phyloP scores from a whole-genome alignment of 2,329 filamentous ascomycete genomes.

The Diplodia mutila region DNA sequence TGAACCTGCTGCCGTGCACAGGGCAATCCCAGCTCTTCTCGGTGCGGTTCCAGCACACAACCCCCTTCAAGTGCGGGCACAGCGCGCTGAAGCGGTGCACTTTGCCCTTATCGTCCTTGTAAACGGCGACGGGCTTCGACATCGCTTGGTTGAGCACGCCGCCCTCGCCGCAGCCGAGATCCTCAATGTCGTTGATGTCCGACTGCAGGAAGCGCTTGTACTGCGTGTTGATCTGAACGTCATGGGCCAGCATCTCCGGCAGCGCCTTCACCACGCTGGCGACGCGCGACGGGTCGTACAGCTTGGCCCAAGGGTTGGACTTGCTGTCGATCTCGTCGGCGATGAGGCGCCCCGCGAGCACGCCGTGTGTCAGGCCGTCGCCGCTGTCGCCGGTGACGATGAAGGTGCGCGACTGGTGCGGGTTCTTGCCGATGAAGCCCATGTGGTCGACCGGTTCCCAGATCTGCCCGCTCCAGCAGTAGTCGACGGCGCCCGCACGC shows the following conservation, averaged over 20 bases:
- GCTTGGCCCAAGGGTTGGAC: conserved; percentile 53
- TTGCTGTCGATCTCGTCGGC: conserved; percentile 58
- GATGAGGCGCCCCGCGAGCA: conserved; percentile 57
- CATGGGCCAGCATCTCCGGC: conserved; percentile 54
- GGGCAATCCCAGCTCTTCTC: conserved; percentile 63
- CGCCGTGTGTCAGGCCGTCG: conserved; percentile 61
- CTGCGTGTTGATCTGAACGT: conserved; percentile 59
- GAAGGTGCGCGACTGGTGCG: conserved; percentile 56
- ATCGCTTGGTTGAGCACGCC: conserved; percentile 54
- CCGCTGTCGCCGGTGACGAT: conserved; percentile 62
- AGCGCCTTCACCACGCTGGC: conserved; percentile 51
- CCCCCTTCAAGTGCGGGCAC: conserved; percentile 60
- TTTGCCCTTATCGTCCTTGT: conserved; percentile 59
- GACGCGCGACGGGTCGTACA: conserved; percentile 58
- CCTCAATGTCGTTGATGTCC: conserved; percentile 62
- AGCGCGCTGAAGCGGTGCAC: conserved; percentile 57
- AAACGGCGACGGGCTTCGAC: conserved; percentile 57
- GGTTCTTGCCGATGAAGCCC: conserved; percentile 61
- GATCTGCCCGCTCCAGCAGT: conserved; percentile 62
- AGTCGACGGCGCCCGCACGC: conserved; percentile 54
- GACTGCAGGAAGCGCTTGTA: conserved; percentile 60
- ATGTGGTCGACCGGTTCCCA: conserved; percentile 60
- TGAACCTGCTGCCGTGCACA: conserved; percentile 50
- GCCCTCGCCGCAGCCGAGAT: conserved; percentile 54
- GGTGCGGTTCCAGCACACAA: conserved; percentile 59